phyloP scores from a whole-genome alignment of 139 green algal genomes.

The Chlamydomonas incerta region DNA sequence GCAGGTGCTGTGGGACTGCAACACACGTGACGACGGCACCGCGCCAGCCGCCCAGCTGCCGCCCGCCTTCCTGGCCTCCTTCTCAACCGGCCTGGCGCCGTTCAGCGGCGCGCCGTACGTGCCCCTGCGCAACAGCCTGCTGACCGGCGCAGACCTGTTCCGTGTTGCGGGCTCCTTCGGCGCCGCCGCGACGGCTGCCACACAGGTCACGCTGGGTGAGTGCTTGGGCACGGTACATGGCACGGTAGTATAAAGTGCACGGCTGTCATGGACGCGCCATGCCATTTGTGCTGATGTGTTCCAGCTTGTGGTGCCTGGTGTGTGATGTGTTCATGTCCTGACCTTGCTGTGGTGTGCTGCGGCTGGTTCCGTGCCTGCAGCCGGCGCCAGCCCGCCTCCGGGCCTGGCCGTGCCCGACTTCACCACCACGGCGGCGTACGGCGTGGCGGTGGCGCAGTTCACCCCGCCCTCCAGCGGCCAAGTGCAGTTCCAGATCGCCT shows the following conservation, averaged over 20 bases:
- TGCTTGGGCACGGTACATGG: too few species aligned
- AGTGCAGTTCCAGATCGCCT: not conserved
- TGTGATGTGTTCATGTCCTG: too few species aligned
- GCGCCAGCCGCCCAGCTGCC: not conserved
- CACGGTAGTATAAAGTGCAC: too few species aligned
- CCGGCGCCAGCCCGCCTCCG: not conserved
- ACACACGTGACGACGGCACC: not conserved
- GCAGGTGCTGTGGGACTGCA: not conserved
- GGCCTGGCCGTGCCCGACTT: not conserved
- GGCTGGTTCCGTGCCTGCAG: too few species aligned
- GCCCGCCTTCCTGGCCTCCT: not conserved
- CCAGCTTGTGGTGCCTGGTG: too few species aligned
- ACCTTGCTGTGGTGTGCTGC: too few species aligned
- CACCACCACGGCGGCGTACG: not conserved
- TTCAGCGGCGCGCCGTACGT: not conserved
- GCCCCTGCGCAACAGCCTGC: not conserved
- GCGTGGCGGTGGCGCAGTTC: not conserved
- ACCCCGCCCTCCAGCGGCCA: not conserved
- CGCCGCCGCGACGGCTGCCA: not conserved
- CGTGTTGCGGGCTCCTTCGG: not conserved
- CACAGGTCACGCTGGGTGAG: not conserved
- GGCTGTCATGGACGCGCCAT: too few species aligned
- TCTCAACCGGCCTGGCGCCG: not conserved
- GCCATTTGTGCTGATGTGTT: too few species aligned
- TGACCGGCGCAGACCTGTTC: not conserved